Evolutionary conservation across 164 flowering plant species (phyloP).

Genomic region (Akebia trifoliata): DNA sequence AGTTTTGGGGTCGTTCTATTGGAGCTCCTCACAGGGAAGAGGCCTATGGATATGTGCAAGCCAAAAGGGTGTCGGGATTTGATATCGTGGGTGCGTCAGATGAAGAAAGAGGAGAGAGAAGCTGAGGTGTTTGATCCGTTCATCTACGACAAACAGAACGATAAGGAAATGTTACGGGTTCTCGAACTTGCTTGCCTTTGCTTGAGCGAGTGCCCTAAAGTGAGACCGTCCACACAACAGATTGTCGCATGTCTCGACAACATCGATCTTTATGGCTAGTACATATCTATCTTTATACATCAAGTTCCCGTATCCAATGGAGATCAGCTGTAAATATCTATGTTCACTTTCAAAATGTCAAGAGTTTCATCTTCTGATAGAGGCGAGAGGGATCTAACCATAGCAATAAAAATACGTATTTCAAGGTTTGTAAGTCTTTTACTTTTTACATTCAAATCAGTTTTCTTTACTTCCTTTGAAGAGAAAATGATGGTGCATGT

Average conservation of each 20-base stretch:
- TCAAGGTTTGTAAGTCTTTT: slow-evolving; percentile 3
- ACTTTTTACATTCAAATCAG: not conserved
- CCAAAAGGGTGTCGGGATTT: slow-evolving; percentile 56
- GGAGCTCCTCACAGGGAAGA: slow-evolving; percentile 77
- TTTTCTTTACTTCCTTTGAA: not conserved
- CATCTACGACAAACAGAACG: slow-evolving; percentile 45
- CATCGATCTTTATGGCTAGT: slow-evolving; percentile 19
- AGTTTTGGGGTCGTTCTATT: slow-evolving; percentile 86
- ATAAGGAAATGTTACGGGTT: slow-evolving; percentile 38
- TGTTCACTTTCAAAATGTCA: not conserved
- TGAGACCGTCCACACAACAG: slow-evolving; percentile 55
- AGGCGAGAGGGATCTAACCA: slow-evolving; percentile 6
- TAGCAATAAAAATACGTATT: slow-evolving; percentile 1
- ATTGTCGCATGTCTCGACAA: slow-evolving; percentile 63
- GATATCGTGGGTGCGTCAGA: slow-evolving; percentile 71
- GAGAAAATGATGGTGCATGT: not conserved
- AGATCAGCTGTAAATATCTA: slow-evolving; percentile 18
- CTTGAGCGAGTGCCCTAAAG: slow-evolving; percentile 53
- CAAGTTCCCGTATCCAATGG: not conserved
- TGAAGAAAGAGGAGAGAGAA: slow-evolving; percentile 60
- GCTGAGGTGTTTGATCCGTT: slow-evolving; percentile 61
- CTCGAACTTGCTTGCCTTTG: slow-evolving; percentile 68
- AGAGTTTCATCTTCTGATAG: slow-evolving; percentile 10
- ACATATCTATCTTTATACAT: no score
- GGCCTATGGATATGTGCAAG: slow-evolving; percentile 81